Base-by-base conservation (phyloP, 768 basidiomycete genomes). In the Leccinum arenicola region DNA sequence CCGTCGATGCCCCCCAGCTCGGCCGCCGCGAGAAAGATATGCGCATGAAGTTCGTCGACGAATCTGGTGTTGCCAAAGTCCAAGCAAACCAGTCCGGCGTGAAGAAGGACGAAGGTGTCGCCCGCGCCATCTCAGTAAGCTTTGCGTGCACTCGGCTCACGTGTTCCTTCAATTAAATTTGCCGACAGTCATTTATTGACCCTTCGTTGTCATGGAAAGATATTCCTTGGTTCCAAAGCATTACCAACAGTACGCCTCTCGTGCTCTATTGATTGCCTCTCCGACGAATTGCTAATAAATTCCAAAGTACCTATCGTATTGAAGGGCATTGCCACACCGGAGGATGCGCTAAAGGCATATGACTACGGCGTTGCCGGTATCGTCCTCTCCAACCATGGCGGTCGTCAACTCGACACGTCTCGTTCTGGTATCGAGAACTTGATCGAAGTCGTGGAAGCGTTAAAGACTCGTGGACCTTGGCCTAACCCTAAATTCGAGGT, bases 11-110 rank as follows among this genome's bases (percentile, higher is more conserved):
- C 0, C 96, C 96, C 5, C 95, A 97, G 64, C 86, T 98, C 8
- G 96, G 96, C 49, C 84, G 95, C 12, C 83, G 95, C 60, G 95
- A 96, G 73, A 95, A 95, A 58, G 96, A 98, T 69, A 98, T 98
- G 12, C 38, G 40, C 3, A 9, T 10, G 4, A 58, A 95, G 85
- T 91, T 45, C 11, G 43, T 89, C 36, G 92, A 89, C 10, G 88
- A 87, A 31, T 59, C 64, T 19, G 70, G 67, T 14, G 65, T 66
- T 3, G 68, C 61, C 11, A 68, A 59, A 38, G 66, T 71, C 4
- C 68, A 69, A 49, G 62, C 63, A 33, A 68, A 70, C 50, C 63
- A 63, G 21, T 64, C 66, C 1, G 70, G 65, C 3, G 64, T 68
- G 29, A 64, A 66, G 38, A 81, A 81, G 67, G 72, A 74, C 57